Conservation (phyloP, 768 basidiomycete species). For the Rhodotorula kratochvilovae region DNA sequence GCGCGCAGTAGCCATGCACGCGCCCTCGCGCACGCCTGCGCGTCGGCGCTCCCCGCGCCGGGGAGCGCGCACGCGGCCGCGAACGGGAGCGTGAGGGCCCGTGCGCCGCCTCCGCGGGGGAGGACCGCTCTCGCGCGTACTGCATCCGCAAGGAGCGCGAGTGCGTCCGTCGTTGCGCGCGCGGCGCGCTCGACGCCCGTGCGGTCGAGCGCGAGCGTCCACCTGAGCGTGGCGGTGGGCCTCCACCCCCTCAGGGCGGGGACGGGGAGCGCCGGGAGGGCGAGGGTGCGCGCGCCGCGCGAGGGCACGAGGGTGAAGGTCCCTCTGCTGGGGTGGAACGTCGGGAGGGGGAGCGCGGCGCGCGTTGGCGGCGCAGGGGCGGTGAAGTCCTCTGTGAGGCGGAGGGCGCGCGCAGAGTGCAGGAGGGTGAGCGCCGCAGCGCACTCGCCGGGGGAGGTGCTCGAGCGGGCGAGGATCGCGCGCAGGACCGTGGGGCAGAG, state of each 20-base stretch:
- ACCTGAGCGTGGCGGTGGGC: neutral
- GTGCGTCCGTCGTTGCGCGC: neutral
- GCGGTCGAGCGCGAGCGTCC: neutral
- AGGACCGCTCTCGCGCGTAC: neutral
- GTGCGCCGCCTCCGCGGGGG: too few species aligned
- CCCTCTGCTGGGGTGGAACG: neutral
- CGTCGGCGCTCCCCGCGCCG: too few species aligned
- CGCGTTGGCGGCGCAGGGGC: too few species aligned
- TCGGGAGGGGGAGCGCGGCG: neutral
- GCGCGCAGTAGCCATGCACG: neutral
- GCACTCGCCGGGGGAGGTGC: neutral
- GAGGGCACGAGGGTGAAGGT: too few species aligned
- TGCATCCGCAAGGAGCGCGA: neutral
- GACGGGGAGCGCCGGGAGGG: neutral
- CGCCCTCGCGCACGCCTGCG: neutral
- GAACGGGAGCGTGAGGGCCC: neutral
- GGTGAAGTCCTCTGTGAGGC: neutral
- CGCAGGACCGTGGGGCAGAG: constrained; percentile 67
- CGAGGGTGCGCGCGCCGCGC: too few species aligned
- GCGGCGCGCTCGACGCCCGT: neutral
- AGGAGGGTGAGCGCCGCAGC: neutral
- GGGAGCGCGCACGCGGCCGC: neutral
- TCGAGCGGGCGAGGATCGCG: constrained; percentile 52
- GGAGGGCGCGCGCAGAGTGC: neutral
- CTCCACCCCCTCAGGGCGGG: too few species aligned